Conservation (phyloP, 1,284 basidiomycete species). For the Cystobasidium sp. region DNA sequence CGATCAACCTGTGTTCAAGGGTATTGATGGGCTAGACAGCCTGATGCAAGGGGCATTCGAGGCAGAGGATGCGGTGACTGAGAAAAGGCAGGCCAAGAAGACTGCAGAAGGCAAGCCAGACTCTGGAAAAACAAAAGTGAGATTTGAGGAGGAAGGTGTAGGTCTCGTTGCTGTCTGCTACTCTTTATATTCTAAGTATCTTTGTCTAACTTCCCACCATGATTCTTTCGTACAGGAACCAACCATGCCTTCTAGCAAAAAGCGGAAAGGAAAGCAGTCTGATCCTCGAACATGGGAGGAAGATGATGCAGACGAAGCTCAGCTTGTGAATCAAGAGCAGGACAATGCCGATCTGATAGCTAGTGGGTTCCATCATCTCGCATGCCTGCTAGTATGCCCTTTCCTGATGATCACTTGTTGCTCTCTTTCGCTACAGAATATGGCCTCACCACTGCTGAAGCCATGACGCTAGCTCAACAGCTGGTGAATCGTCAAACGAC, state of each 20-base stretch:
- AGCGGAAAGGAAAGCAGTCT: slow-evolving; percentile 34
- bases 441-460: slow-evolving; percentile 87
- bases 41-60: slow-evolving; percentile 55
- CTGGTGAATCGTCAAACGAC: slow-evolving; percentile 91
- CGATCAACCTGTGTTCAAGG: slow-evolving; percentile 88
- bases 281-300: slow-evolving; percentile 51
- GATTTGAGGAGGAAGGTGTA: not conserved
- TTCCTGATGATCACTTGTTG: slow-evolving; percentile 41
- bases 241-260: slow-evolving; percentile 25
- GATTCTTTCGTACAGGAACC: slow-evolving; percentile 21
- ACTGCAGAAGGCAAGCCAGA: slow-evolving; percentile 49
- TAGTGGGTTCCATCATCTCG: slow-evolving; percentile 26
- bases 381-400: slow-evolving; percentile 30
- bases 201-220: too few relatives aligned
- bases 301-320: slow-evolving; percentile 59
- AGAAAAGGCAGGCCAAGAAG: slow-evolving; percentile 50
- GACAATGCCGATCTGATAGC: slow-evolving; percentile 46
- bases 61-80: slow-evolving; percentile 54
- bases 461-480: slow-evolving; percentile 87
- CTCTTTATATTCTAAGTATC: too few relatives aligned
- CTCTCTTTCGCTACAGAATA: slow-evolving; percentile 63
- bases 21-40: slow-evolving; percentile 65
- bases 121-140: not conserved
- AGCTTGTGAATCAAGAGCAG: slow-evolving; percentile 46
- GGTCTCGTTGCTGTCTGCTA: too few relatives aligned